Conservation (phyloP, 202 grass and related monocot species). For the Dendrocalamus latiflorus region DNA sequence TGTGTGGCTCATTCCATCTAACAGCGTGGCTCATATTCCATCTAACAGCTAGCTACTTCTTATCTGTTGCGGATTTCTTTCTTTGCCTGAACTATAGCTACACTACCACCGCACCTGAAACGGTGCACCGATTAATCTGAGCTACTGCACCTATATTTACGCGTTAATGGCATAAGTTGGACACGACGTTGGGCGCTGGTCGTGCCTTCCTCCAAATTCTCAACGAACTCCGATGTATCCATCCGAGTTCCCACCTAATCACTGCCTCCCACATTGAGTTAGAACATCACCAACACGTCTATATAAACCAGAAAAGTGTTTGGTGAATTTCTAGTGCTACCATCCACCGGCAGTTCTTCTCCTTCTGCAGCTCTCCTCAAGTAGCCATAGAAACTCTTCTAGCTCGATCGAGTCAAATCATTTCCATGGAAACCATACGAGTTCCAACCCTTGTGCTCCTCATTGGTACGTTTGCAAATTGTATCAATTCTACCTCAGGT, state of each 20-base stretch:
- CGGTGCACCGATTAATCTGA: too few relatives aligned
- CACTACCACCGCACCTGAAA: too few relatives aligned
- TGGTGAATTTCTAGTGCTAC: neutral
- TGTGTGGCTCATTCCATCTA: too few relatives aligned
- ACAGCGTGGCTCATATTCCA: too few relatives aligned
- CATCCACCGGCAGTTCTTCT: neutral
- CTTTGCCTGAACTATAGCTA: too few relatives aligned
- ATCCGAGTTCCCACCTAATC: slow-evolving; percentile 25
- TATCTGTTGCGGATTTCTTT: too few relatives aligned
- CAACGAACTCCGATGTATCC: slow-evolving; percentile 28
- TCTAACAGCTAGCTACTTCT: too few relatives aligned
- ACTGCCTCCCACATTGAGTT: neutral
- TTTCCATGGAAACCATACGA: slow-evolving; percentile 14
- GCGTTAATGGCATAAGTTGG: slow-evolving; percentile 7
- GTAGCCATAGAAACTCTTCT: neutral
- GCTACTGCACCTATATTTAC: slow-evolving; percentile 25
- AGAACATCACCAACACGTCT: neutral
- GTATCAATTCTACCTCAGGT: neutral
- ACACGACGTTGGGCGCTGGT: slow-evolving; percentile 23
- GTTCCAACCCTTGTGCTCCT: slow-evolving; percentile 6
- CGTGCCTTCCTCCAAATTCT: slow-evolving; percentile 36
- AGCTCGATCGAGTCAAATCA: neutral
- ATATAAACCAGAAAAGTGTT: neutral
- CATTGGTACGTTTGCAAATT: slow-evolving; percentile 3
- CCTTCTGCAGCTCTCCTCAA: neutral